Conservation (phyloP, 805 yeast species). For the Kluyveromyces aestuarii region DNA sequence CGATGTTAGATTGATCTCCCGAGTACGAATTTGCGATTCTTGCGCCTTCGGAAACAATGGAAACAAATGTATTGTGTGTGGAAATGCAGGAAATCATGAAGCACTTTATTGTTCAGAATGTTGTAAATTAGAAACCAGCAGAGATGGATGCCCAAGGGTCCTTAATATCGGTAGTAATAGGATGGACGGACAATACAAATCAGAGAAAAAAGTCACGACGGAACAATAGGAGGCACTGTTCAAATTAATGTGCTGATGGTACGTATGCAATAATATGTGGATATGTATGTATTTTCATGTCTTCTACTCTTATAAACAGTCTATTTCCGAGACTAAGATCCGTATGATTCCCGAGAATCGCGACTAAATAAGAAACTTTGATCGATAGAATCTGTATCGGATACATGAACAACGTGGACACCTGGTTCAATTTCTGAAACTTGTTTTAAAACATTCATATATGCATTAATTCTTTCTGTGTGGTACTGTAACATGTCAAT, state of each 20-base stretch:
- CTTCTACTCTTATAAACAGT: background rate
- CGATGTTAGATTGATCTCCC: slow-evolving; percentile 56
- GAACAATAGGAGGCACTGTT: background rate
- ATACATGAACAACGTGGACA: slow-evolving; percentile 1
- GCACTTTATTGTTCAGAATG: slow-evolving; percentile 86
- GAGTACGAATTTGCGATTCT: slow-evolving; percentile 72
- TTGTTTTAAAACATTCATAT: slow-evolving; percentile 26
- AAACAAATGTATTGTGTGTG: slow-evolving; percentile 73
- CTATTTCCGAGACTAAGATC: slow-evolving; percentile 1
- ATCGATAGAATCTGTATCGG: slow-evolving; percentile 8
- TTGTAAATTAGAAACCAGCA: slow-evolving; percentile 62
- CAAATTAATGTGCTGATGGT: background rate
- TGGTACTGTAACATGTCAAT: slow-evolving; percentile 53
- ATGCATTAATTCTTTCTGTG: slow-evolving; percentile 35
- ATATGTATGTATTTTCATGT: no score
- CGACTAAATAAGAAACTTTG: slow-evolving; percentile 14
- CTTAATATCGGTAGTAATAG: slow-evolving; percentile 71
- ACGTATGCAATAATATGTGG: no score
- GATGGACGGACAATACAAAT: slow-evolving; percentile 54
- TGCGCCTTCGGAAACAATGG: slow-evolving; percentile 67
- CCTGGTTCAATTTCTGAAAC: slow-evolving; percentile 3
- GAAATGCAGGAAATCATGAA: slow-evolving; percentile 46
- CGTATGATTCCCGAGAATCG: background rate
- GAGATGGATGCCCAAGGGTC: slow-evolving; percentile 90
- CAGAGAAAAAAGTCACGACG: background rate